A percentile compares a stretch with the other conserved stretches of the same genome.
Conservation (phyloP, 2,329 filamentous ascomycete species). For the Alternaria triticimaculans region DNA sequence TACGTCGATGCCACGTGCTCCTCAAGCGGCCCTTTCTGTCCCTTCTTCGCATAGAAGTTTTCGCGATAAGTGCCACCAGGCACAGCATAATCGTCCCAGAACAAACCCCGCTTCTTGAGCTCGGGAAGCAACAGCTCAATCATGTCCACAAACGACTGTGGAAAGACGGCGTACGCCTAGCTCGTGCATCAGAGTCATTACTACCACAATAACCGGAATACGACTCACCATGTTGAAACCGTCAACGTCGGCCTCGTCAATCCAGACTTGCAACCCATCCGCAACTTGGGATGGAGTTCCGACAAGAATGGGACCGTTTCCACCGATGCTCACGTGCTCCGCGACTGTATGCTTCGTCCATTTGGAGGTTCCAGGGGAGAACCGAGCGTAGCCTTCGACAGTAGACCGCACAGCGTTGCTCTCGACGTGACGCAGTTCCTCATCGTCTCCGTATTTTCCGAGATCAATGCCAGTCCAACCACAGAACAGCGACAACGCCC, state of each 20-base stretch:
- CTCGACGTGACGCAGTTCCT: conserved; percentile 68
- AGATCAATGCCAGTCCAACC: conserved; percentile 77
- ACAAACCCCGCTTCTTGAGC: conserved; percentile 64
- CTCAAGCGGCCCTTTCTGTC: conserved; percentile 58
- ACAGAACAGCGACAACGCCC: conserved; percentile 73
- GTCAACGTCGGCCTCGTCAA: conserved; percentile 72
- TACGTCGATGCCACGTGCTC: conserved; percentile 63
- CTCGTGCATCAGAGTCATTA: background rate
- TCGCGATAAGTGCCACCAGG: conserved; percentile 66
- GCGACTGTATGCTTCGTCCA: conserved; percentile 77
- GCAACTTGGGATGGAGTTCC: conserved; percentile 71
- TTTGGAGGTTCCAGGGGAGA: conserved; percentile 65
- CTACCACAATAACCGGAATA: background rate
- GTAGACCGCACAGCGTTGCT: conserved; percentile 66
- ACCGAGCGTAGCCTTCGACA: conserved; percentile 63
- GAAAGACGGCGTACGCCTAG: conserved; percentile 69
- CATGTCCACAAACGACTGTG: conserved; percentile 71
- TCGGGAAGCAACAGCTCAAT: conserved; percentile 71
- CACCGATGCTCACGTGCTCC: conserved; percentile 71
- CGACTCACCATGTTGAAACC: conserved; percentile 73
- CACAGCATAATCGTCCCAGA: conserved; percentile 62
- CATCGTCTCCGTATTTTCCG: conserved; percentile 65
- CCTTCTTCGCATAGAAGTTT: conserved; percentile 62
- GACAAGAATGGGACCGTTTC: conserved; percentile 68
- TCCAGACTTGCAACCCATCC: conserved; percentile 71